Conservation (phyloP, 129 eudicot species). For the Escallonia rubra region DNA sequence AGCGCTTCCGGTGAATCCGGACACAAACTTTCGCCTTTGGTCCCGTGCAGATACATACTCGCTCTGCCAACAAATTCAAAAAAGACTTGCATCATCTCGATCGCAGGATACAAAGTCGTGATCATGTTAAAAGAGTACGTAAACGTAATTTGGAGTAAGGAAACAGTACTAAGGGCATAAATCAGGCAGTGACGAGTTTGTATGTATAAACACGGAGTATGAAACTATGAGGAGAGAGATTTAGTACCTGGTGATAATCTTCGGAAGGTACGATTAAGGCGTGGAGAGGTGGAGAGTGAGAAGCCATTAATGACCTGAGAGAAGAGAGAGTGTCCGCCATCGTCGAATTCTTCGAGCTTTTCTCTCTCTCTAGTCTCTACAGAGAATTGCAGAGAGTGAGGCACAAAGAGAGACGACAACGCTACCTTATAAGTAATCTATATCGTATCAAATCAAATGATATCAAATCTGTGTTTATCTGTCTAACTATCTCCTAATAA, state of each 20-base stretch:
- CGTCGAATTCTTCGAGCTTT: neutral
- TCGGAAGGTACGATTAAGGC: constrained; percentile 93
- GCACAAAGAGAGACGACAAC: too few relatives aligned
- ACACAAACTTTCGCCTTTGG: constrained; percentile 79
- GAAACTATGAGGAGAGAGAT: neutral
- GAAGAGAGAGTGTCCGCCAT: constrained; percentile 62
- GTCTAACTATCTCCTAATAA: too few relatives aligned
- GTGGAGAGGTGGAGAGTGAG: constrained; percentile 94
- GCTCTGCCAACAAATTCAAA: constrained; percentile 36
- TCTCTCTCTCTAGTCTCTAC: neutral
- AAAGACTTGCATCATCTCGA: too few relatives aligned
- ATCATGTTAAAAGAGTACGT: neutral
- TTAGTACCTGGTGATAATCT: constrained; percentile 91
- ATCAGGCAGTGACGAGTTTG: too few relatives aligned
- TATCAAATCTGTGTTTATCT: too few relatives aligned
- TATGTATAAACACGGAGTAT: too few relatives aligned
- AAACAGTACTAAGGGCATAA: too few relatives aligned
- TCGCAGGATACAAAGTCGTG: too few relatives aligned
- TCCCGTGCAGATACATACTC: constrained; percentile 95
- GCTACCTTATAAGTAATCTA: too few relatives aligned
- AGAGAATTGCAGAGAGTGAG: too few relatives aligned
- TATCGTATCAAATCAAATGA: too few relatives aligned
- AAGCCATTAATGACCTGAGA: constrained; percentile 81
- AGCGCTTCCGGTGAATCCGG: constrained; percentile 98
- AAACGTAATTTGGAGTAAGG: too few relatives aligned